Evolutionary conservation across 306 rosid species (phyloP), one percentile per base, ranked within the genome.

Genomic region (Lithocarpus polystachyus): DNA sequence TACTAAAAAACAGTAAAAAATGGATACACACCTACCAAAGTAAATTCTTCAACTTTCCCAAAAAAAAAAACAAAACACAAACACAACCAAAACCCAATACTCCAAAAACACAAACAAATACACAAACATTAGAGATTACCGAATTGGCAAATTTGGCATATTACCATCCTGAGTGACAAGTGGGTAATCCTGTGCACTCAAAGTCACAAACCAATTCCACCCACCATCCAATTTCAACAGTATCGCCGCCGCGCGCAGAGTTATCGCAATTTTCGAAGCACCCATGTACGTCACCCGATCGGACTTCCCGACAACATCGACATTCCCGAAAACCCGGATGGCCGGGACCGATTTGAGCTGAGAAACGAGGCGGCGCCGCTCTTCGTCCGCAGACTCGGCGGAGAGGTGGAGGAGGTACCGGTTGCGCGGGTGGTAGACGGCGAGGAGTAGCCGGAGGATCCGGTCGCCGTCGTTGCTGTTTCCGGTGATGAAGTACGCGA

Each of bases 81-180:
- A 82, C 69, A 67, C n/a, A 45, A 5, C 4, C 24, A 45, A 5
- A 71, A 20, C 12, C 45, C 4, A 71, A 71, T 29, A 10, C 8
- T 72, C 31, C 24, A 1, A 56, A 52, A 72, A 26, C 29, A 53
- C 2, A 12, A 35, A 18, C 22, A 29, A 56, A 57, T 23, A 17
- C n/a, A 75, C 2, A 72, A 76, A 12, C 59, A 77, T 53, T 56
- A 73, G 56, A 73, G 77, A 57, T 78, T 71, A 77, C 62, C 72
- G 19, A 89, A 85, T 15, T 73, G 68, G 79, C 94, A 67, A 48
- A 48, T 48, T 48, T 48, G 53, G 53, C 53, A 48, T 40, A 40
- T 48, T 92, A 95, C 99, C 99, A 77, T 95, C 99, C 90, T 89
- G 99, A 67, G 99, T 91, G 40, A 92, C 85, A 64, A 95, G 91